Conservation (phyloP, 2,329 filamentous ascomycete genomes). For the Tolypocladium inflatum region DNA sequence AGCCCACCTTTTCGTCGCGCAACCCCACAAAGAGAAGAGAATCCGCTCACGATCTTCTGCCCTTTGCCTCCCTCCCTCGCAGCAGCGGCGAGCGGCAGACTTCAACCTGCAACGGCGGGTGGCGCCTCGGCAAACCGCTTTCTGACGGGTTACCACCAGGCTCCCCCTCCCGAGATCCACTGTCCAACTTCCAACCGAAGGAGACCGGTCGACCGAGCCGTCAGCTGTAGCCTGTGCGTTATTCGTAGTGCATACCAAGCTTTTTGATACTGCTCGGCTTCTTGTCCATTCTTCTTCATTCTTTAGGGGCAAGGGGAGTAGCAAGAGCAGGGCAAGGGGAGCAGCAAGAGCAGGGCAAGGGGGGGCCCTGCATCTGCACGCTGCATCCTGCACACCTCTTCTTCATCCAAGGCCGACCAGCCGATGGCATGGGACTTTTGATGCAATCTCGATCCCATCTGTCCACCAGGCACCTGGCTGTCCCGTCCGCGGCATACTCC, state of each 20-base stretch:
- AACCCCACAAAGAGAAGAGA: not conserved
- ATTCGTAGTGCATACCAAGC: not conserved
- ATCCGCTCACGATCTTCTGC: not conserved
- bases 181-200: not conserved
- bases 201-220: not conserved
- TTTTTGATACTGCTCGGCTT: not conserved
- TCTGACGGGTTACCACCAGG: not conserved
- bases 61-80: not conserved
- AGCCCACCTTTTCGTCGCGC: not conserved
- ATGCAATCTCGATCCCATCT: not conserved
- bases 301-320: not conserved
- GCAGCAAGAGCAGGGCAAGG: too few species aligned
- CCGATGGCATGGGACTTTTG: not conserved
- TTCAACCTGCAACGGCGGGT: not conserved
- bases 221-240: not conserved
- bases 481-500: not conserved
- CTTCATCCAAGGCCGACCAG: not conserved
- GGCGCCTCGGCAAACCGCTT: not conserved
- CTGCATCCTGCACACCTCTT: not conserved
- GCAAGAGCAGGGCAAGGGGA: not conserved
- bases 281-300: not conserved
- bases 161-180: not conserved
- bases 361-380: not conserved
- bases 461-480: not conserved
- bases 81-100: not conserved